Base-by-base conservation (phyloP, 768 basidiomycete genomes). In the Boletus fagicola region DNA sequence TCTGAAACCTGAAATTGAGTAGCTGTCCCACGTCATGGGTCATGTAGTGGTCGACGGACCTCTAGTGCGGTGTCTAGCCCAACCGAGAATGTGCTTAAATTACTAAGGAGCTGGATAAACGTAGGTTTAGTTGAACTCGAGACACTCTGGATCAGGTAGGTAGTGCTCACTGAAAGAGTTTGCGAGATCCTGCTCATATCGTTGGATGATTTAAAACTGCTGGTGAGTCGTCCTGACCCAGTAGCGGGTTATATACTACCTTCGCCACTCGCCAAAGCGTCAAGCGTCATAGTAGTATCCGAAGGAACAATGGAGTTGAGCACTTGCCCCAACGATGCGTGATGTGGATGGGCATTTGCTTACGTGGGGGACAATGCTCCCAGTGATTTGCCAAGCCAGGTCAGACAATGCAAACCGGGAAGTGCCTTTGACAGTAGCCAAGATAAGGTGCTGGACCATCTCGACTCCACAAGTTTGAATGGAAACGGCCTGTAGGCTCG, bases 151-250 rank as follows among this genome's bases (percentile, higher is more conserved):
- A 44, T 16, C 7, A 31, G 43, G 45, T 4, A 31, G 43, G 45
- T 4, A 47, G 43, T 53, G 43, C 70, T 67, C 43, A 74, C 71
- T 50, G 65, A 72, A 56, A 65, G 54, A 7, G 62, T 68, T 59
- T 68, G 65, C 1, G 72, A 72, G 62, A 70, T 57, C 68, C 66
- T 68, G 70, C 70, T 65, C 72, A 70, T 72, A 24, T 31, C 33
- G n/a, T 26, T 12, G 16, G 31, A 16, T 42, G 43, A 40, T 42
- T 51, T 52, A 24, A 55, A 38, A 26, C 12, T 54, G 10, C 30
- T 42, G 35, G 33, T 40, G 48, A 16, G 26, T 22, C 51, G 5
- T 46, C 35, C 45, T 40, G 39, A 38, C 22, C 28, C 49, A 16
- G 51, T 5, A 26, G 26, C 18, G 36, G 26, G 35, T 57, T 72